Percentiles rank a stretch among this genome's conserved stretches.
phyloP scores from a whole-genome alignment of 352 stramenopile species.

The Globisporangium uncinulatum region DNA sequence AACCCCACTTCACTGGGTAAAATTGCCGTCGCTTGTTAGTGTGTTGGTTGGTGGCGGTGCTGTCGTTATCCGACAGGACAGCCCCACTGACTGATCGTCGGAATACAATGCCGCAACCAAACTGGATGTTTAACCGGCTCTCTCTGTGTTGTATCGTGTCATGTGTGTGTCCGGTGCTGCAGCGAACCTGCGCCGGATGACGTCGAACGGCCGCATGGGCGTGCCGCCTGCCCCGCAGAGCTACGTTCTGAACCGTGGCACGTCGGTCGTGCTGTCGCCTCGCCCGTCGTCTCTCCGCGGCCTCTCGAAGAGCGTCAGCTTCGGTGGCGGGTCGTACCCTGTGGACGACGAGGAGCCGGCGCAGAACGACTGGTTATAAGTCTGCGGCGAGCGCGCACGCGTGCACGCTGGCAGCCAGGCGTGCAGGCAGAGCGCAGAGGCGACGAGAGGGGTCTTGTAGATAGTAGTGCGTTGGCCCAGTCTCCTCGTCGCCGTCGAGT shows the following conservation, averaged over 20 bases:
- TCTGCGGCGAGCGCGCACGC: constrained; percentile 5
- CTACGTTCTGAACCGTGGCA: constrained; percentile 37
- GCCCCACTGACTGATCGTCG: not conserved
- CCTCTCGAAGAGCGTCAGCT: constrained; percentile 75
- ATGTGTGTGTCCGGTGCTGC: not conserved
- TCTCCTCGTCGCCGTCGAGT: constrained; percentile 5
- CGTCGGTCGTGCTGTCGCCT: constrained; percentile 52
- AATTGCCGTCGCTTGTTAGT: constrained; percentile 11
- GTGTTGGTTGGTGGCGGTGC: not conserved
- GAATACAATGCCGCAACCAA: constrained; percentile 20
- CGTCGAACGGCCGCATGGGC: constrained; percentile 26
- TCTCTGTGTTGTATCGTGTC: constrained; percentile 5
- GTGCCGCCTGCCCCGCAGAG: constrained; percentile 29
- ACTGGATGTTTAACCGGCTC: constrained; percentile 10
- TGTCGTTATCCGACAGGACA: not conserved
- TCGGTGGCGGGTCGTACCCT: constrained; percentile 25
- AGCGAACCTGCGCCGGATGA: constrained; percentile 61
- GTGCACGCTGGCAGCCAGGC: not conserved
- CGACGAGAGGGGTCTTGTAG: not conserved
- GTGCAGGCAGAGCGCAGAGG: constrained; percentile 3
- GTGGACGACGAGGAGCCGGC: constrained; percentile 66
- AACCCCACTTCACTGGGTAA: constrained; percentile 30
- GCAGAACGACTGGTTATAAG: constrained; percentile 75
- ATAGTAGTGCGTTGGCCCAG: not conserved
- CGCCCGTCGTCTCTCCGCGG: constrained; percentile 31